These are phyloP conservation scores for Xanthoconium stramineum DNA, from an alignment of 768 basidiomycete species.

Conservation along the genomic window DNA sequence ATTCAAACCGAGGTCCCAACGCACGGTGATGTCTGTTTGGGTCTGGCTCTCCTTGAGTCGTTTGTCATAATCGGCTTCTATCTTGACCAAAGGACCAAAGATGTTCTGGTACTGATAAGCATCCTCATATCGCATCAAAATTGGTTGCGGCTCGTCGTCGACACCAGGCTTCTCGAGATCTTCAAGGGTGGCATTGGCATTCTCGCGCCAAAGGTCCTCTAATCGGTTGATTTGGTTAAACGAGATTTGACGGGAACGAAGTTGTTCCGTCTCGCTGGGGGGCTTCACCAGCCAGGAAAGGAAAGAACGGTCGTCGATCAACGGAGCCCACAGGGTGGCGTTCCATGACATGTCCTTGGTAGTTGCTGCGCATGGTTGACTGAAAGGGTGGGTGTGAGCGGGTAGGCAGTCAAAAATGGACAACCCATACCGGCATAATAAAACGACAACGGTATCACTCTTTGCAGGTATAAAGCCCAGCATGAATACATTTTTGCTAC, in stretches of 20 bases:
- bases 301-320: constrained; percentile 98
- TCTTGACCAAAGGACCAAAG: constrained; percentile 98
- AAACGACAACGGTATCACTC: constrained; percentile 96
- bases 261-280: constrained; percentile 93
- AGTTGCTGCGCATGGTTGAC: constrained; percentile 96
- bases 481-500: constrained; percentile 99
- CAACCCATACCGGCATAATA: constrained; percentile 81
- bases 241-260: constrained; percentile 94
- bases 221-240: constrained; percentile 96
- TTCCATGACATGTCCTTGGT: constrained; percentile 99
- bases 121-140: constrained; percentile 90
- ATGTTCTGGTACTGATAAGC: constrained; percentile 99
- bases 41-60: constrained; percentile 97
- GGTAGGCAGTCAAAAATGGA: neutral
- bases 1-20: constrained; percentile 98
- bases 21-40: constrained; percentile 91
- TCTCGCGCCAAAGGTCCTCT: constrained; percentile 97
- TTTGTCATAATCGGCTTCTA: constrained; percentile 99
- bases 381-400: constrained; percentile 28
- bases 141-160: constrained; percentile 95
- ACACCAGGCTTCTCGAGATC: constrained; percentile 97
- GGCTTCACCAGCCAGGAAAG: constrained; percentile 99
- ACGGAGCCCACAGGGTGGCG: constrained; percentile 93
- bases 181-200: constrained; percentile 89
- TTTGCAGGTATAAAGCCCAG: constrained; percentile 99